phyloP scores from a whole-genome alignment of 441 rosid genomes.

The Syzygium malaccense region DNA sequence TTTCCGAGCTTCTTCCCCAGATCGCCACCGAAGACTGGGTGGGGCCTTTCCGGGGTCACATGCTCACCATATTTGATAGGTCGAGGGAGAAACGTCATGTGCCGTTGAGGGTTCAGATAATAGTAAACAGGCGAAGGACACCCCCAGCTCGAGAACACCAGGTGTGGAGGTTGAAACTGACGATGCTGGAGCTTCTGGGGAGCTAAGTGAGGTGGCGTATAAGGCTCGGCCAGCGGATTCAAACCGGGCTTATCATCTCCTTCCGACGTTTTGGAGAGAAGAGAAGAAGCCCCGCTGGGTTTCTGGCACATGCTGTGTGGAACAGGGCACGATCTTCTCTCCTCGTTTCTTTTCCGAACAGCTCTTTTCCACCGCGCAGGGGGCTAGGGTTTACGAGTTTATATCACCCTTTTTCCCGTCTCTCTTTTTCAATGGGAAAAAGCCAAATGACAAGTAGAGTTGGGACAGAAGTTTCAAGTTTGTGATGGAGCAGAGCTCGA shows the following conservation, averaged over 20 bases:
- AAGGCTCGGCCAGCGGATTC: neutral
- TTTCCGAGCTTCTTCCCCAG: neutral
- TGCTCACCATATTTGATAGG: neutral
- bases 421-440: neutral
- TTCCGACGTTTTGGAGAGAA: neutral
- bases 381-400: neutral
- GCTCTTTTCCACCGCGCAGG: neutral
- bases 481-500: neutral
- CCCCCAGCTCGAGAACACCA: neutral
- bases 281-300: neutral
- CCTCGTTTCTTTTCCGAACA: neutral
- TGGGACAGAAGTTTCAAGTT: neutral
- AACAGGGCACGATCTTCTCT: neutral
- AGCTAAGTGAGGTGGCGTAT: neutral
- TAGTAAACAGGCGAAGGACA: neutral
- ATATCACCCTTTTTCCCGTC: neutral
- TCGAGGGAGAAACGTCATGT: neutral
- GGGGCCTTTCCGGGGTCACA: neutral
- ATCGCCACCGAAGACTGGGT: neutral
- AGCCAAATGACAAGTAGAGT: neutral
- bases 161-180: neutral
- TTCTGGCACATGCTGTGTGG: neutral
- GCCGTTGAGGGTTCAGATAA: neutral
- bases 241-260: neutral
- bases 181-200: neutral